Percentiles rank a stretch among this genome's conserved stretches.
These are phyloP conservation scores for Lotus japonicus DNA, from an alignment of 306 rosid genomes.

Conservation along the genomic window DNA sequence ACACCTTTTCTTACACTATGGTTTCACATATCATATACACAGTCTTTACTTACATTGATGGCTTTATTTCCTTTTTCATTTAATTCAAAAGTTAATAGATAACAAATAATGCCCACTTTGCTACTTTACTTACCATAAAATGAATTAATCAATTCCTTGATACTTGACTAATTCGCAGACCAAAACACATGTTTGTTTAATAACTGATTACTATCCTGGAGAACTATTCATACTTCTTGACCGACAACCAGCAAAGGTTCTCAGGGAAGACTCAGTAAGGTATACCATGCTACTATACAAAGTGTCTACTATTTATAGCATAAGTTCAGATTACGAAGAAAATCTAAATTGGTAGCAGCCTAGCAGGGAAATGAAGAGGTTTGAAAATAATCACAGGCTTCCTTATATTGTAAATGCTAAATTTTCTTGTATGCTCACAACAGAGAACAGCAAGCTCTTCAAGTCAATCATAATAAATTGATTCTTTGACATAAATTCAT, in stretches of 20 bases:
- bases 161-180: conserved; percentile 24
- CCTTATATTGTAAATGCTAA: too few relatives aligned
- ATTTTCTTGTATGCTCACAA: too few relatives aligned
- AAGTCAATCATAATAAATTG: too few relatives aligned
- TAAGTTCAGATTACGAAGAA: not conserved
- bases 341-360: not conserved
- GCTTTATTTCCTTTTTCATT: not conserved
- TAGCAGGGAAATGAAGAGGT: too few relatives aligned
- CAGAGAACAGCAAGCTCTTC: too few relatives aligned
- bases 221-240: conserved; percentile 91
- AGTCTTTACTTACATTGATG: too few relatives aligned
- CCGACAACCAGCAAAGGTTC: conserved; percentile 75
- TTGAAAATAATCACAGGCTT: too few relatives aligned
- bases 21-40: too few relatives aligned
- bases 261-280: conserved; percentile 90
- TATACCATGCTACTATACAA: conserved; percentile 20
- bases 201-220: conserved; percentile 91
- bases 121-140: not conserved
- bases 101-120: not conserved
- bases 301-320: not conserved
- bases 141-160: not conserved
- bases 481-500: too few relatives aligned
- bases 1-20: too few relatives aligned
- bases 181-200: conserved; percentile 60
- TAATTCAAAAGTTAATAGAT: not conserved